Evolutionary conservation across 805 yeast species (phyloP), one percentile per base, ranked within the genome.

Genomic region (Yamadazyma nakazawae): DNA sequence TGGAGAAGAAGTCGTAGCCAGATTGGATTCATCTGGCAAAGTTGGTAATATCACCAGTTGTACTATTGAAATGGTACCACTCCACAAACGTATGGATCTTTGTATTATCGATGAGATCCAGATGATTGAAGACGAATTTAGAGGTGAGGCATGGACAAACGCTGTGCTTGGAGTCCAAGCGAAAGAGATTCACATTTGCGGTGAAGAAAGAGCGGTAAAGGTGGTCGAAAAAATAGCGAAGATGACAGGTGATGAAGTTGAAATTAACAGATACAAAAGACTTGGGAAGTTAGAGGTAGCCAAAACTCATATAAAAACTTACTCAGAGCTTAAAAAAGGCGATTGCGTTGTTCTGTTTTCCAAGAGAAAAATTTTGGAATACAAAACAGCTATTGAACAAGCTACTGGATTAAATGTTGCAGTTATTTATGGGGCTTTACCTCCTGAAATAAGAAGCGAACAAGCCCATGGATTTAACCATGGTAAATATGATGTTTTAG

Each of bases 61-160:
- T 2, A 94, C 99, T 0, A 84, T 92, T 16, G 99, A 94, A 60
- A 92, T 94, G 98, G 74, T 89, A 16, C 86, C 91, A n/a, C 54
- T 81, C 36, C 70, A 70, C 39, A 78, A 74, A 34, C 75, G 77
- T 32, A 81, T 84, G 74, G 99, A 94, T 54, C 85, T 90, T 18
- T 91, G 94, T 44, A 91, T 94, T 17, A 78, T 94, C 24, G 99
- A 94, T 69, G 99, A 94, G 62, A 92, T 94, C 53, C 99, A 94
- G 63, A 90, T 94, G 98, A 81, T 94, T 55, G 81, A 80, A 1
- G 96, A 91, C 59, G 69, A 70, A 7, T 68, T 68, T 14, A 68
- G 99, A 52, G 99, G 99, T 0, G 82, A 87, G 69, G 96, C 97
- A 0, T 94, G 99, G 98, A 85, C 97, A 0, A 81, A 82, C 54